Conservation (phyloP, 108 stramenopile genomes). For the Cyclotella distinguenda region DNA sequence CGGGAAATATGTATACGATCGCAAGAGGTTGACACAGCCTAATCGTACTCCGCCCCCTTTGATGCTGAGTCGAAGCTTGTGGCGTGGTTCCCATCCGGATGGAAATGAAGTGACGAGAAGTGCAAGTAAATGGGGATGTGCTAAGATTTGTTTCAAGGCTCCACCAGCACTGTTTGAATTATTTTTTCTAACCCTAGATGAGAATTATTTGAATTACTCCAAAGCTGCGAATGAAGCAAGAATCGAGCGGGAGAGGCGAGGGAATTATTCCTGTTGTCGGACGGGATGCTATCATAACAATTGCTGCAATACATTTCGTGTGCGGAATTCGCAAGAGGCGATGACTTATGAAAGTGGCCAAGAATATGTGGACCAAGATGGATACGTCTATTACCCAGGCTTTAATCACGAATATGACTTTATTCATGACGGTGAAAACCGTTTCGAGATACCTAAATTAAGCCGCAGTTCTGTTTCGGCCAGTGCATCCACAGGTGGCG, state of each 20-base stretch:
- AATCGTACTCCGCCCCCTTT: slow-evolving; percentile 41
- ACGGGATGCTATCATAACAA: slow-evolving; percentile 28
- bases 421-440: slow-evolving; percentile 2
- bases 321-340: not conserved
- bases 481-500: not conserved
- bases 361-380: slow-evolving; percentile 30
- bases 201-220: slow-evolving; percentile 25
- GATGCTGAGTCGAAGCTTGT: slow-evolving; percentile 46
- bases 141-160: not conserved
- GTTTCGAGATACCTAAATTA: slow-evolving; percentile 1
- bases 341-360: slow-evolving; percentile 4
- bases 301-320: slow-evolving; percentile 15
- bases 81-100: slow-evolving; percentile 12
- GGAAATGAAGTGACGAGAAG: not conserved
- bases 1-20: slow-evolving; percentile 46
- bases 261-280: slow-evolving; percentile 9
- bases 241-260: slow-evolving; percentile 12
- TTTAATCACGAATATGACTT: slow-evolving; percentile 15
- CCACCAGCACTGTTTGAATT: slow-evolving; percentile 25
- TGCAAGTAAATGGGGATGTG: not conserved
- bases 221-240: slow-evolving; percentile 29
- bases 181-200: slow-evolving; percentile 19
- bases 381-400: slow-evolving; percentile 32
- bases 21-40: slow-evolving; percentile 37
- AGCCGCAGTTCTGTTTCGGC: not conserved